These are phyloP conservation scores for Neofusicoccum ribis DNA, from an alignment of 2,329 filamentous ascomycete species.

Conservation along the genomic window DNA sequence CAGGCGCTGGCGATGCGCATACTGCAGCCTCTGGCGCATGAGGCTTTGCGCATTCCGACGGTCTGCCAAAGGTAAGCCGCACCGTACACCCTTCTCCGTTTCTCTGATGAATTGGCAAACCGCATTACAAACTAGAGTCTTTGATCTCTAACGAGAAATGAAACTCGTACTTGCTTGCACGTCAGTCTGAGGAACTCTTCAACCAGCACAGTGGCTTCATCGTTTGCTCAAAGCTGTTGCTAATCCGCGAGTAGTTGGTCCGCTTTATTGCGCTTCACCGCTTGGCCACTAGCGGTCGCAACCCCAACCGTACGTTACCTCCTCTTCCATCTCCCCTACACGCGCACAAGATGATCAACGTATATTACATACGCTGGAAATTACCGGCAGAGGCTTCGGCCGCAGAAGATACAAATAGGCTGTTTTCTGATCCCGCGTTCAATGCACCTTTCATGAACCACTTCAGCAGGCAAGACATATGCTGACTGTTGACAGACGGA, in stretches of 20 bases:
- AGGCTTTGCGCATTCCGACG: not conserved
- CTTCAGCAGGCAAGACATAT: not conserved
- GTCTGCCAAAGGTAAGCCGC: not conserved
- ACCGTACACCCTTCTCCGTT: not conserved
- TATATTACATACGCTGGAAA: slow-evolving; percentile 45
- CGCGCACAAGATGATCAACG: slow-evolving; percentile 36
- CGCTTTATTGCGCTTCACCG: not conserved
- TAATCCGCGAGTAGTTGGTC: not conserved
- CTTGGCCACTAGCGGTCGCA: not conserved
- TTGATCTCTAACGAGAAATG: slow-evolving; percentile 44
- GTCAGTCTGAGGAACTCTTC: slow-evolving; percentile 43
- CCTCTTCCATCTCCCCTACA: slow-evolving; percentile 22
- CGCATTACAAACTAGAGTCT: slow-evolving; percentile 46
- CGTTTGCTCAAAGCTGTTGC: not conserved
- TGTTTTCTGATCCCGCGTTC: slow-evolving; percentile 39
- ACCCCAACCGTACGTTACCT: slow-evolving; percentile 22
- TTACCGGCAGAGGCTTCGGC: slow-evolving; percentile 44
- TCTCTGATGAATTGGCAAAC: slow-evolving; percentile 44
- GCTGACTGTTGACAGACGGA: slow-evolving; percentile 7
- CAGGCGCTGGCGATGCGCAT: not conserved
- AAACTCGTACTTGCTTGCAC: slow-evolving; percentile 43
- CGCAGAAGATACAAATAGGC: slow-evolving; percentile 42
- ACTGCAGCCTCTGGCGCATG: not conserved
- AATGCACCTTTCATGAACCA: not conserved
- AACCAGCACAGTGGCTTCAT: not conserved